Evolutionary conservation across 352 stramenopile genomes (phyloP), one percentile per base, ranked within the genome.

Genomic region (Globisporangium echinulatum): DNA sequence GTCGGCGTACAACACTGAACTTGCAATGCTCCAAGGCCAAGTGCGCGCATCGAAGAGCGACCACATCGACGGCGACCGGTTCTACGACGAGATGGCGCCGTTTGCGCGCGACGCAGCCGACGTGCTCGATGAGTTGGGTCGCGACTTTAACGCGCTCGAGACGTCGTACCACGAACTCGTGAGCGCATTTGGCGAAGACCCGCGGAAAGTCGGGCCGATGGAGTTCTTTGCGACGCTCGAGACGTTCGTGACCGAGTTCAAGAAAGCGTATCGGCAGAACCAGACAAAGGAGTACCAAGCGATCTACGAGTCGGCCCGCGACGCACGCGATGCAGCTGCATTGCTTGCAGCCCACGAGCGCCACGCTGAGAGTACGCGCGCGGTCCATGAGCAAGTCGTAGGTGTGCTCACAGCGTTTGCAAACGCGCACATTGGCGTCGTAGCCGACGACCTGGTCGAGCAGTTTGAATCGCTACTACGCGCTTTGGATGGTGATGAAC

Each of bases 201-300:
- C 85, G 11, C 71, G 83, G 2, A 94, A 92, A 54, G 71, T 92
- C 54, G 81, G 83, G 3, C 80, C 85, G 2, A 91, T 87, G 62
- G 82, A 92, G 25, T 94, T 93, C 55, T 94, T 94, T 50, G 70
- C 74, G 11, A 88, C 92, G 55, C 25, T 94, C 49, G 79, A 93
- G 52, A 82, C 93, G 55, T 94, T 94, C 57, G 77, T 90, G 44
- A 85, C 68, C 1, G 85, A 92, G 52, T 91, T 94, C 61, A 94
- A 94, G 68, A 94, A 94, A 59, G 85, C 85, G 0, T 94, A 92
- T 49, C 82, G 85, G 38, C 80, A 92, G 63, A 94, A 94, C 47
- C 85, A 94, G 54, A 92, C 82, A 5, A 94, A 94, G 63, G 85
- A 94, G 61, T 90, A 85, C 53, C 75, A 90, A 54, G 54, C 74